Evolutionary conservation across 208 protist genomes (phyloP).

Genomic region (Hexamita inflata): DNA sequence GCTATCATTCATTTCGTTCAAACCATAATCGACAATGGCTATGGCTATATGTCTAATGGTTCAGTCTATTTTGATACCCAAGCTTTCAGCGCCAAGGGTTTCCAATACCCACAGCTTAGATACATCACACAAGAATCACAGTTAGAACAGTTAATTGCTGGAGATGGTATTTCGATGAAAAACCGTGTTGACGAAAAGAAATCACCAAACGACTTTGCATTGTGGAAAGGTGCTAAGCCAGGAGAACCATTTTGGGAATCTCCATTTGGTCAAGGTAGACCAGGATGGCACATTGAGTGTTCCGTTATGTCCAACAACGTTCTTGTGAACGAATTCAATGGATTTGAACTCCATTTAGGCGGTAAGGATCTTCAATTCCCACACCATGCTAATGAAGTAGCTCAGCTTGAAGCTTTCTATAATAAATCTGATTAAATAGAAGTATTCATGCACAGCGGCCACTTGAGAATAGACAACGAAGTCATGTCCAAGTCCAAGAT

Average conservation of each 20-base stretch:
- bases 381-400: constrained; percentile 97
- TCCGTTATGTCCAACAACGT: constrained; percentile 75
- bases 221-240: constrained; percentile 83
- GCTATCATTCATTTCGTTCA: constrained; percentile 75
- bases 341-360: constrained; percentile 83
- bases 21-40: constrained; percentile 79
- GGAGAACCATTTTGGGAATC: too few species aligned
- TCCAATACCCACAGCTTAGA: constrained; percentile 75
- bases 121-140: too few species aligned
- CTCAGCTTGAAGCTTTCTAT: constrained; percentile 67
- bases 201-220: constrained; percentile 75
- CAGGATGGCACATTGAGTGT: constrained; percentile 99
- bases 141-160: too few species aligned
- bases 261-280: too few species aligned
- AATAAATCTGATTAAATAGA: constrained; percentile 54
- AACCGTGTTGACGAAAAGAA: constrained; percentile 58
- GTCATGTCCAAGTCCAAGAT: constrained; percentile 98
- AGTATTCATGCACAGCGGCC: constrained; percentile 58
- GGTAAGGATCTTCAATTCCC: constrained; percentile 95
- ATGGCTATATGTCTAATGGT: constrained; percentile 66
- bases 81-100: constrained; percentile 56
- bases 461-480: constrained; percentile 83
- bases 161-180: not conserved
- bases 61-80: constrained; percentile 83
- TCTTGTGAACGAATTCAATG: constrained; percentile 37